Conservation (phyloP, 225 moss, liverwort and hornwort species). For the Lunularia cruciata region DNA sequence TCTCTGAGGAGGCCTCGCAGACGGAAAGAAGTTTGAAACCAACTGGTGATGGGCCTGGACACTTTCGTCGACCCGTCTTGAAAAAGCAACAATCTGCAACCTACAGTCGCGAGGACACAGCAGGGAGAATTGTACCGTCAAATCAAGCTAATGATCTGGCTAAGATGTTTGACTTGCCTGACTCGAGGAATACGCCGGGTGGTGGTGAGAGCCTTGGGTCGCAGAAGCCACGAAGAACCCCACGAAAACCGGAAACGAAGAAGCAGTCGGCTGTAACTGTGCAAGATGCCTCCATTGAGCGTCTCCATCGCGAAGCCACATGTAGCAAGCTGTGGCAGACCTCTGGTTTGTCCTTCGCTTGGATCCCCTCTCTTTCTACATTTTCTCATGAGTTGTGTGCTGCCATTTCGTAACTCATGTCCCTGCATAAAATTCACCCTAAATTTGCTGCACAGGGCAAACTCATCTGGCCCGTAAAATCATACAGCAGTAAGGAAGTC, state of each 20-base stretch:
- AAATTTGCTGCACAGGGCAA: too few relatives aligned
- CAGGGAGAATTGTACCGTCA: slow-evolving; percentile 2
- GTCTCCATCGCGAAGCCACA: slow-evolving; percentile 98
- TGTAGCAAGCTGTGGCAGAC: slow-evolving; percentile 90
- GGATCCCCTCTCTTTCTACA: neutral
- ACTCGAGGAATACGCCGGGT: slow-evolving; percentile 24
- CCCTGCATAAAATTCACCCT: too few relatives aligned
- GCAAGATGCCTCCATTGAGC: slow-evolving; percentile 88
- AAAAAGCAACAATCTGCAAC: slow-evolving; percentile 27
- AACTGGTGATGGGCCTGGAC: slow-evolving; percentile 21
- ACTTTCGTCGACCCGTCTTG: slow-evolving; percentile 34
- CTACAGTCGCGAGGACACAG: slow-evolving; percentile 19
- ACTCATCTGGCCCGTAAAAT: too few relatives aligned
- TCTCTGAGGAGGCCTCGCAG: slow-evolving; percentile 10
- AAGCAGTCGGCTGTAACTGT: slow-evolving; percentile 44
- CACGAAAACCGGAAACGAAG: slow-evolving; percentile 41
- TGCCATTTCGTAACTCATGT: neutral
- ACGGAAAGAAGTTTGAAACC: slow-evolving; percentile 19
- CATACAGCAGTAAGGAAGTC: too few relatives aligned
- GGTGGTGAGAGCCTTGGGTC: slow-evolving; percentile 30
- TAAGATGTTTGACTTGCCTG: slow-evolving; percentile 11
- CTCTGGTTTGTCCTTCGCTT: slow-evolving; percentile 71
- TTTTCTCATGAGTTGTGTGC: neutral
- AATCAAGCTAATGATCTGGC: neutral
- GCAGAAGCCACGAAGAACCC: slow-evolving; percentile 44